Conservation (phyloP, 2,329 filamentous ascomycete species). For the Trichoderma sp. region DNA sequence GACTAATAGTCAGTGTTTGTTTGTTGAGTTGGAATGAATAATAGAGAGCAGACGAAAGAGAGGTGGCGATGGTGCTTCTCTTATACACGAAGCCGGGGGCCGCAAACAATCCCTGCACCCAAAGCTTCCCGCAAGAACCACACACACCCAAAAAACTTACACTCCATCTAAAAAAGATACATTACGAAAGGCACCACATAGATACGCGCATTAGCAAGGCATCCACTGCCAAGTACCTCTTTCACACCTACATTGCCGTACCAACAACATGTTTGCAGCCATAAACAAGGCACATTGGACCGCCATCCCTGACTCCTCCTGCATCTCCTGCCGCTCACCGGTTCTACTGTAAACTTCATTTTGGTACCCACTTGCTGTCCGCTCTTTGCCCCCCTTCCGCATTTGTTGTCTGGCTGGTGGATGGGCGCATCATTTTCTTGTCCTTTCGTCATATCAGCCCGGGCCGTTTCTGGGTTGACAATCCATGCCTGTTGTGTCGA, state of each 20-base stretch:
- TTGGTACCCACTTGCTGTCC: neutral
- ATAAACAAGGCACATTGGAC: neutral
- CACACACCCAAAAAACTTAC: neutral
- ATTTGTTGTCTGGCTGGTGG: neutral
- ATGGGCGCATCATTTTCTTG: neutral
- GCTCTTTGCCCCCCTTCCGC: neutral
- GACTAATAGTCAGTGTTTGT: neutral
- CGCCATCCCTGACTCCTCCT: neutral
- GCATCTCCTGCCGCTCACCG: slow-evolving; percentile 1
- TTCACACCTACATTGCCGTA: neutral
- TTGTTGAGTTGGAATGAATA: neutral
- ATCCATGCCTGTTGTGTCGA: neutral
- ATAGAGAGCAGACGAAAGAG: neutral
- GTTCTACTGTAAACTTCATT: neutral
- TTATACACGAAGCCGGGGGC: slow-evolving; percentile 3
- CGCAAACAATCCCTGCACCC: neutral
- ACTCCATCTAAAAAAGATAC: neutral
- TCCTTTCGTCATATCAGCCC: neutral
- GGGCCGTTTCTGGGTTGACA: neutral
- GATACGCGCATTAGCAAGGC: neutral
- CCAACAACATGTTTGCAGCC: neutral
- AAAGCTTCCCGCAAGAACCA: neutral
- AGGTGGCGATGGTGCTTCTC: neutral
- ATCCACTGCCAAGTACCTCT: neutral
- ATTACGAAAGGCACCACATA: neutral